phyloP scores from a whole-genome alignment of 257 asterid genomes.

The Osmanthus fragrans region DNA sequence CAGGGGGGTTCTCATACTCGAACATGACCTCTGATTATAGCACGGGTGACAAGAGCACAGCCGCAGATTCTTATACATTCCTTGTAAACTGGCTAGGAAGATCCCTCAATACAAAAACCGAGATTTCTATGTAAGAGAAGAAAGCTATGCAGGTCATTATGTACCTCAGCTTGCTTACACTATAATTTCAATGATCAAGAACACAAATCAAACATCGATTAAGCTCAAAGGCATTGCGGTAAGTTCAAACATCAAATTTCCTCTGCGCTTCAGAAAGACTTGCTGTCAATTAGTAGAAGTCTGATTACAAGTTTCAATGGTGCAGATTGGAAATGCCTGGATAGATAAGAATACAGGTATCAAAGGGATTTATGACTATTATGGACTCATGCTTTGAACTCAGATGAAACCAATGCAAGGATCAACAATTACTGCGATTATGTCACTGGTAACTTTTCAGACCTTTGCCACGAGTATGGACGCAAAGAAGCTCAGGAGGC shows the following conservation, averaged over 20 bases:
- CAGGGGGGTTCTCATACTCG: slow-evolving; percentile 60
- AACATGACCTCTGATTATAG: slow-evolving; percentile 37
- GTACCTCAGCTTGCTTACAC: slow-evolving; percentile 41
- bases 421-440: slow-evolving; percentile 26
- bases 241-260: slow-evolving; percentile 18
- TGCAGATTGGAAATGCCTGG: slow-evolving; percentile 38
- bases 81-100: slow-evolving; percentile 53
- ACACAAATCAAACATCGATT: slow-evolving; percentile 24
- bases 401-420: slow-evolving; percentile 31
- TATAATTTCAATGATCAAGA: slow-evolving; percentile 30
- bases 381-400: slow-evolving; percentile 41
- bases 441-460: slow-evolving; percentile 5
- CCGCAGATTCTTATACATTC: slow-evolving; percentile 42
- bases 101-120: slow-evolving; percentile 39
- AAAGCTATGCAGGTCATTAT: slow-evolving; percentile 55
- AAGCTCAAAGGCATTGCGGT: slow-evolving; percentile 49
- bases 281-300: neutral
- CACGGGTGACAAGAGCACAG: slow-evolving; percentile 37
- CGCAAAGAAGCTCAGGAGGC: neutral
- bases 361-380: slow-evolving; percentile 28
- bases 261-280: neutral
- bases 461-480: neutral
- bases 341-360: slow-evolving; percentile 22
- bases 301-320: neutral
- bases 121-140: slow-evolving; percentile 44